Base-by-base conservation (phyloP, 805 yeast species). In the Saccharomycopsis lassenensis region DNA sequence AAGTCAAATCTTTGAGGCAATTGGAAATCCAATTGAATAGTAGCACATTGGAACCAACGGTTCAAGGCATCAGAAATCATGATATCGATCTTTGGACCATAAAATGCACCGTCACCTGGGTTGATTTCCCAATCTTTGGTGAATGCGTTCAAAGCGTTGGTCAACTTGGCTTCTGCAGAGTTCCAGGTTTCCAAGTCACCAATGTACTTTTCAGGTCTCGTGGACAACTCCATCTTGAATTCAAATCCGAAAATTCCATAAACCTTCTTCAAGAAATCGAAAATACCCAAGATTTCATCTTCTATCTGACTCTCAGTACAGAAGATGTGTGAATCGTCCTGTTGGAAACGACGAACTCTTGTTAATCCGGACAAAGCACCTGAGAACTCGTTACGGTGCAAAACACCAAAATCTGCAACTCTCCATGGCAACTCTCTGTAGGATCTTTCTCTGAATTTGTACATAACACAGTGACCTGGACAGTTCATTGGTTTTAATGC, bases 31-130 rank as follows among this genome's bases (percentile, higher is more conserved):
- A 91, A 74, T 69, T 91, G 98, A 58, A 91, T 83, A 39, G 98
- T 91, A 44, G 98, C 98, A 71, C 97, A 89, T 66, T 91, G 98
- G 66, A 83, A 91, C 94, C 95, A 85, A 77, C 96, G 82, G 56
- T 73, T 75, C 57, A 86, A 70, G 31, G 96, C 95, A 60, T 91
- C 98, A 47, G 87, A 74, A 53, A 91, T 83, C 82, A 78, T 79
- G 54, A 91, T 84, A 65, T 89, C 98, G 57, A 89, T 91, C 76
- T 89, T 89, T 54, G 93, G 93, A 52, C 93, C 93, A 56, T 82
- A 82, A 71, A 82, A 82, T 30, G 93, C 98, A 65, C 98, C 98
- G 61, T 91, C 98, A 54, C 94, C 97, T 36, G 85, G 84, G 62
- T 91, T 91, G 48, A 91, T 58, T 62, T 83, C 94, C 97, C 97